Evolutionary conservation across 2,329 filamentous ascomycete genomes (phyloP).

Genomic region (Pestalotiopsis sp.): DNA sequence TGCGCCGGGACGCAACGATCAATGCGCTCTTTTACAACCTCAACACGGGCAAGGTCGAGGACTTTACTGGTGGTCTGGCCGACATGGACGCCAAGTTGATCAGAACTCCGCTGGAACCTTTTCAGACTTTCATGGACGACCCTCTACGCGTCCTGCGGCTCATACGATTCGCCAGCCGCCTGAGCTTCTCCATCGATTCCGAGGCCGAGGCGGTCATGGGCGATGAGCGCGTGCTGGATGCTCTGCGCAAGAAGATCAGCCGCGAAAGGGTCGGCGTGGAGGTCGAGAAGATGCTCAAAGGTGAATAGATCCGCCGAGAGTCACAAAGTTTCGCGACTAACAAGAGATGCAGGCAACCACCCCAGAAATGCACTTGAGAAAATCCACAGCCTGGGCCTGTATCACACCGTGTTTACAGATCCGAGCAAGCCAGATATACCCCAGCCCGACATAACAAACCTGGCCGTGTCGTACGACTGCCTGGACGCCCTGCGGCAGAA

Average conservation of each 20-base stretch:
- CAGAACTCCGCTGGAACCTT: constrained; percentile 82
- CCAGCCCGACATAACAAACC: constrained; percentile 60
- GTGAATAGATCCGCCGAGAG: constrained; percentile 37
- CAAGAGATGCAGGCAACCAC: constrained; percentile 28
- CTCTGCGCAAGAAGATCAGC: constrained; percentile 86
- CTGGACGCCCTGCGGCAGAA: constrained; percentile 54
- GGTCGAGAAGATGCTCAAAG: constrained; percentile 87
- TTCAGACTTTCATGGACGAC: constrained; percentile 93
- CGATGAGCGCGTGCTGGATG: constrained; percentile 74
- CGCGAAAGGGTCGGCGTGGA: constrained; percentile 87
- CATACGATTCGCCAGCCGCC: constrained; percentile 85
- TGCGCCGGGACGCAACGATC: constrained; percentile 87
- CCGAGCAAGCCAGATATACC: constrained; percentile 56
- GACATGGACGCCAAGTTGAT: constrained; percentile 78
- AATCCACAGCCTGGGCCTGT: constrained; percentile 69
- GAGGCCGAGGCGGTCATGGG: constrained; percentile 74
- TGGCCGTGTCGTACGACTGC: constrained; percentile 65
- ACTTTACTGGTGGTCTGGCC: constrained; percentile 77
- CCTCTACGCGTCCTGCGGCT: constrained; percentile 84
- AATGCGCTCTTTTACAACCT: constrained; percentile 98
- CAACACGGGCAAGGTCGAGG: constrained; percentile 77
- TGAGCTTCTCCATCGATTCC: constrained; percentile 77
- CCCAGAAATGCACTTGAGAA: constrained; percentile 58
- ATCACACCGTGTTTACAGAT: constrained; percentile 74
- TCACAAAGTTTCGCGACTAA: constrained; percentile 6